phyloP scores from a whole-genome alignment of 495 filamentous ascomycete species.

The Schizothecium vesticola region DNA sequence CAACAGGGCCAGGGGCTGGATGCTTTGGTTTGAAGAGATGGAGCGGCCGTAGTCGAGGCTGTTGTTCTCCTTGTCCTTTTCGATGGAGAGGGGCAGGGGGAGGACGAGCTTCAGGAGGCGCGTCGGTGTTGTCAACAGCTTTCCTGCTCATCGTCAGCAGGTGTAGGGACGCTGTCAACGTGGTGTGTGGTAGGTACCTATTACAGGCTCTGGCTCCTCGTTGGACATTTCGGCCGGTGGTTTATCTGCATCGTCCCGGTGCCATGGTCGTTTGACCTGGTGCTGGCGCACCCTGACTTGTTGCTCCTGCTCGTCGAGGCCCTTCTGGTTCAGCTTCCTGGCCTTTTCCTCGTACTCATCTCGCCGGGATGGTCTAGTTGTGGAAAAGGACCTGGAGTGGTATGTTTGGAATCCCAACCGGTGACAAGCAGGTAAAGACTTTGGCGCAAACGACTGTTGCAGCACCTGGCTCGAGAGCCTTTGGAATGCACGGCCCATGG shows the following conservation, averaged over 20 bases:
- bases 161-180: not conserved
- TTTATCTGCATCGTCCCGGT: conserved; percentile 57
- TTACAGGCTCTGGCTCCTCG: conserved; percentile 48
- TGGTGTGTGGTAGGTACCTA: conserved; percentile 45
- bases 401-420: not conserved
- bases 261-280: conserved; percentile 56
- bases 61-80: conserved; percentile 48
- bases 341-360: conserved; percentile 28
- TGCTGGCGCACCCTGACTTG: conserved; percentile 29
- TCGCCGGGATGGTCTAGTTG: not conserved
- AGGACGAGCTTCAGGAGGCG: conserved; percentile 84
- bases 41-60: conserved; percentile 33
- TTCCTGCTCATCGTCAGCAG: conserved; percentile 48
- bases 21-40: conserved; percentile 48
- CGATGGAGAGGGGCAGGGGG: conserved; percentile 60
- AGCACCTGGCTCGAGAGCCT: conserved; percentile 8
- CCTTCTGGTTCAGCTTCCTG: conserved; percentile 33
- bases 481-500: conserved; percentile 22
- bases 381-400: not conserved
- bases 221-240: conserved; percentile 45
- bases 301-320: conserved; percentile 34
- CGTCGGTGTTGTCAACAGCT: conserved; percentile 85
- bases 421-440: not conserved
- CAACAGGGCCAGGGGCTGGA: conserved; percentile 81
- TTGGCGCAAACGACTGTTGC: not conserved